Base-by-base conservation (phyloP, 176 grass and related monocot species). In the Ampelocalamus luodianensis region DNA sequence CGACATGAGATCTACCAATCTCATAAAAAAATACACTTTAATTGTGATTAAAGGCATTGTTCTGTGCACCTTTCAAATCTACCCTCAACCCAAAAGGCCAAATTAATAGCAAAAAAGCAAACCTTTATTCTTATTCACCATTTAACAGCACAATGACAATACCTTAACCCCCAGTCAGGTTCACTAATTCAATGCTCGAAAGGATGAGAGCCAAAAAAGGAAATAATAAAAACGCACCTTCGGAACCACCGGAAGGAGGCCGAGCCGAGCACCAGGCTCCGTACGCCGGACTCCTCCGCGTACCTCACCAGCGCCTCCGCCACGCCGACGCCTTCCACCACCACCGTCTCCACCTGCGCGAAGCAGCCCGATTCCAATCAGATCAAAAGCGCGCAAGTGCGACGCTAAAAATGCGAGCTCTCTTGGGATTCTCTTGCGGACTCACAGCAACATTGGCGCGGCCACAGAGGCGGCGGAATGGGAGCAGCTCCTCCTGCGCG, bases 251-350 rank as follows among this genome's bases (percentile, higher is more conserved):
- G 39, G 65, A 88, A 60, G 60, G 90, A 90, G 37, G 82, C 81
- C 0, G 85, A 87, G 67, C 96, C 96, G 14, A 98, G 65, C 38
- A 98, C 93, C 64, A 98, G 83, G 87, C 79, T 93, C 85, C 66
- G 89, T n/a, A 79, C 87, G 85, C 91, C 83, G 44, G 85, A 92
- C 26, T 89, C 83, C 26, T 70, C 79, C 18, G 88, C 85, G 77
- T 92, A 95, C 45, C 81, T 86, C 75, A 87, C 40, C 67, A 98
- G 85, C 56, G 87, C 85, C 68, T 76, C 85, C n/a, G 87, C 93
- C 72, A 89, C 93, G 72, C 75, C 64, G 70, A 90, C 68, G 63
- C 93, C 86, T 81, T 98, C 96, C 85, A 98, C n/a, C 72, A 95
- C 83, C 74, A 83, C 75, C 71, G 91, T 82, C 45, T 92, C 93